phyloP scores from a whole-genome alignment of 257 asterid species.

The Fraxinus quadrangulata region DNA sequence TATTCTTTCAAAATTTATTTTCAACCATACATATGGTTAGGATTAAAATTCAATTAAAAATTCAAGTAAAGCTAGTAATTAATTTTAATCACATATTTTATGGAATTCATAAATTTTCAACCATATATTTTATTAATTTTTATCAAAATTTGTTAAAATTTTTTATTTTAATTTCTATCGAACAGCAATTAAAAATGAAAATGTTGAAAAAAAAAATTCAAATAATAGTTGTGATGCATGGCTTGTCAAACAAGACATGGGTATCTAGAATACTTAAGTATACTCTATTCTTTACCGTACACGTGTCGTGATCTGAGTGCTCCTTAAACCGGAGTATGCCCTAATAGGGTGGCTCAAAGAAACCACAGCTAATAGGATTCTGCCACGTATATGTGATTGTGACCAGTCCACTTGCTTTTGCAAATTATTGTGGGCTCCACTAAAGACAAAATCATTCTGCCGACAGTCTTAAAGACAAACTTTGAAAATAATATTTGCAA shows the following conservation, averaged over 20 bases:
- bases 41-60: too few relatives aligned
- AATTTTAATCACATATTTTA: too few relatives aligned
- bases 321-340: background rate
- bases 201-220: too few relatives aligned
- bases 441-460: constrained; percentile 26
- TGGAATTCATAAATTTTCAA: too few relatives aligned
- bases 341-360: constrained; percentile 8
- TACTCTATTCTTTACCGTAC: constrained; percentile 21
- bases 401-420: constrained; percentile 40
- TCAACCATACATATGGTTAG: too few relatives aligned
- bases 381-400: constrained; percentile 27
- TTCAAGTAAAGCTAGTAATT: too few relatives aligned
- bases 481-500: constrained; percentile 26
- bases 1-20: too few relatives aligned
- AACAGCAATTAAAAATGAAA: too few relatives aligned
- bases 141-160: too few relatives aligned
- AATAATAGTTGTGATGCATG: too few relatives aligned
- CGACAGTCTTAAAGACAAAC: constrained; percentile 44
- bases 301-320: constrained; percentile 38
- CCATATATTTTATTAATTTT: too few relatives aligned
- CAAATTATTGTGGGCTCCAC: constrained; percentile 35
- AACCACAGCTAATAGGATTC: constrained; percentile 10
- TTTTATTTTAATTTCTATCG: too few relatives aligned
- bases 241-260: constrained; percentile 29
- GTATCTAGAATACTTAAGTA: constrained; percentile 20